Conservation (phyloP, 257 asterid species). For the Solanum corneliomulleri region DNA sequence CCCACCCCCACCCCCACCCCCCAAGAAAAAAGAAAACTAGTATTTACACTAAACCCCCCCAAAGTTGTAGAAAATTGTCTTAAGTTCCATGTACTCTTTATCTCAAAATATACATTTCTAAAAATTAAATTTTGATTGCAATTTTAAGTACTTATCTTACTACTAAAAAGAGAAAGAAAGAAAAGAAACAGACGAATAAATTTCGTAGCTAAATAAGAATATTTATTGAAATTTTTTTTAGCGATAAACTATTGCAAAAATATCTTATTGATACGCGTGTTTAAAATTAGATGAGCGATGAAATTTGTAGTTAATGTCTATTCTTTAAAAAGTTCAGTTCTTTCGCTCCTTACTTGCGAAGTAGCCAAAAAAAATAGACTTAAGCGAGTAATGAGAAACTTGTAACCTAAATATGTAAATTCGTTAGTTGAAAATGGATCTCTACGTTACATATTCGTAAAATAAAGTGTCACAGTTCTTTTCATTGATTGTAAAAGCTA, state of each 20-base stretch:
- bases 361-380: no score
- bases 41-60: neutral
- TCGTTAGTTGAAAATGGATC: no score
- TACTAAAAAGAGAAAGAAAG: neutral
- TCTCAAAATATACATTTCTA: neutral
- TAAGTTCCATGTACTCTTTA: neutral
- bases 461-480: no score
- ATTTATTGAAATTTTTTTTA: neutral
- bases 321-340: no score
- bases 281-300: neutral
- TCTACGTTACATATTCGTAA: no score
- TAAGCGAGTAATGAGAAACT: no score
- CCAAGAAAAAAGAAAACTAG: no score
- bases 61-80: neutral
- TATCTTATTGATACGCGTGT: neutral
- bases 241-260: neutral
- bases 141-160: neutral
- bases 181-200: neutral
- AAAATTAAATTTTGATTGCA: neutral
- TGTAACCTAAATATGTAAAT: no score
- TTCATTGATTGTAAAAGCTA: no score
- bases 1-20: neutral
- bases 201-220: neutral
- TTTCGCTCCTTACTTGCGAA: no score
- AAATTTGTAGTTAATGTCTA: neutral